phyloP scores from a whole-genome alignment of 2,329 filamentous ascomycete species.

The Hirsutella rhossiliensis region DNA sequence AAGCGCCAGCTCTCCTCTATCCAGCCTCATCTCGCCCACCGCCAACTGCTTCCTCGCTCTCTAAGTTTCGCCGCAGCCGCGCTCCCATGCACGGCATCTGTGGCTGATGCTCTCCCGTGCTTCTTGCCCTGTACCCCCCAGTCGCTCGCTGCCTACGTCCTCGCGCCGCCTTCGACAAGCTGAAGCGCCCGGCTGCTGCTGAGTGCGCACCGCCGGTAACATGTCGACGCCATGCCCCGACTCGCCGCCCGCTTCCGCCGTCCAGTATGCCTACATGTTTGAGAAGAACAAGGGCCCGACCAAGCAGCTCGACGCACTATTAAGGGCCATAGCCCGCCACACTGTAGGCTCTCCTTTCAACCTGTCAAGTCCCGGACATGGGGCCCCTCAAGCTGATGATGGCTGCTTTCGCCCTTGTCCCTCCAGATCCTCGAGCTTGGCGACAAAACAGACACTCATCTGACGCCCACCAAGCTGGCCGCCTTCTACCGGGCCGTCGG shows the following conservation, averaged over 20 bases:
- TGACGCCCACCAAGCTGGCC: conserved; percentile 61
- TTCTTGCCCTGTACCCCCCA: too few species aligned
- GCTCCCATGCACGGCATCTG: too few species aligned
- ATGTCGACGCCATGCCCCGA: conserved; percentile 13
- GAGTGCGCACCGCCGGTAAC: background rate
- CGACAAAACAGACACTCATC: conserved; percentile 36
- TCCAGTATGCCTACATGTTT: conserved; percentile 55
- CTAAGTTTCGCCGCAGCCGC: too few species aligned
- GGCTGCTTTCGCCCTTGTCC: background rate
- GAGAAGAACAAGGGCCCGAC: conserved; percentile 56
- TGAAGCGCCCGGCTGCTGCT: too few species aligned
- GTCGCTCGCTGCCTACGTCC: too few species aligned
- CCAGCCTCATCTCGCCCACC: too few species aligned
- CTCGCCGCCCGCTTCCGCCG: conserved; percentile 11
- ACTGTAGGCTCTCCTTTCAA: conserved; percentile 45
- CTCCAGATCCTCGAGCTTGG: conserved; percentile 44
- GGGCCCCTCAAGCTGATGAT: background rate
- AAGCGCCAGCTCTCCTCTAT: too few species aligned
- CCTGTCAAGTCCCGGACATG: too few species aligned
- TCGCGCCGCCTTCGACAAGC: too few species aligned
- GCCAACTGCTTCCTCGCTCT: too few species aligned
- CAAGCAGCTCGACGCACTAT: conserved; percentile 52
- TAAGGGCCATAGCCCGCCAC: conserved; percentile 54
- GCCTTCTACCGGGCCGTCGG: conserved; percentile 65
- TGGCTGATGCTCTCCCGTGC: too few species aligned